Base-by-base conservation (phyloP, 192 early-diverging fungal genomes). In the Umbelopsis sp. region DNA sequence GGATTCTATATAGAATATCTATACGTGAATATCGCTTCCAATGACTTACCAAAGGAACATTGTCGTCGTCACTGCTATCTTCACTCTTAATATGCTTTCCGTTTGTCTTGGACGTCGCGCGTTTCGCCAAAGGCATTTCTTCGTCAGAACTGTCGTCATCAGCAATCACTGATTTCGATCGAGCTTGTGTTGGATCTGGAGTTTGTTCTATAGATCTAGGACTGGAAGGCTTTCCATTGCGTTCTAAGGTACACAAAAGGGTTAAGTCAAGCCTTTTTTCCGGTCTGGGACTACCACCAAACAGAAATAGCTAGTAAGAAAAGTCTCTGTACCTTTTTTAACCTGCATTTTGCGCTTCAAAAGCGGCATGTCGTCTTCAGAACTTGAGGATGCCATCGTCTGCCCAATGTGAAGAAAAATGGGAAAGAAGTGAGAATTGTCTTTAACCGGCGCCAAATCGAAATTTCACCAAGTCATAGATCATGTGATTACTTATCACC, bases 361-460 rank as follows among this genome's bases (percentile, higher is more conserved):
- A 9, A 84, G 70, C 31, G 83, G 83, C 51, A 79, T 72, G 45
- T 81, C 83, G 65, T 81, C 83, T 54, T 84, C 83, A 43, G 83
- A 84, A 71, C 78, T 77, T 12, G 80, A 82, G 31, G 56, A 62
- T 26, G 56, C 26, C 56, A 62, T 62, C 0, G 17, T 32, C 5
- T 29, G 26, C 34, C 6, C 16, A 49, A 49, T 41, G 38, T 41
- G 38, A 11, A 5, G 52, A 25, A 53, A 53, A 53, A 26, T 9
- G 52, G 6, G 25, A 62, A 17, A 62, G 26, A 62, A 62, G 31
- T 34, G 26, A 34, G 56, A 31, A 29, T 6, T 29, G 31, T 0
- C 25, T 34, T 62, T 0, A 0, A 62, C 29, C 32, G 29, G 22
- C 52, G 24, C 22, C 22, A n/a, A 53, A 53, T 24, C 52, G 22